Evolutionary conservation across 208 protist genomes (phyloP).

Genomic region (Vickermania ingenoplastis): DNA sequence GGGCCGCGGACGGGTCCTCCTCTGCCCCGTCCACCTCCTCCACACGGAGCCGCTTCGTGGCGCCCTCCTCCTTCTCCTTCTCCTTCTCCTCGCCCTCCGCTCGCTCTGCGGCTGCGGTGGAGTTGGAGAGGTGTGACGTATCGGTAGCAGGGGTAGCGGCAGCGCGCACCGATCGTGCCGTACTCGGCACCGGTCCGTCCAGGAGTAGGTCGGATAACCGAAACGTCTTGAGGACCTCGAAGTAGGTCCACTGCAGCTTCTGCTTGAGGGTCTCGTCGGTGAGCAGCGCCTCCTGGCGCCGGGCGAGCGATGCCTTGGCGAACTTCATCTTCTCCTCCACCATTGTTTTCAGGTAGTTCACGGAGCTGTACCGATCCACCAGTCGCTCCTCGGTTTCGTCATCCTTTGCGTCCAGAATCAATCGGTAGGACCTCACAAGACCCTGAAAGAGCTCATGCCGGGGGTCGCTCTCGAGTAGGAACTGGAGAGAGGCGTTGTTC

Average conservation of each 20-base stretch:
- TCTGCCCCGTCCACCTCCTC: neutral
- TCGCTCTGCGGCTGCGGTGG: neutral
- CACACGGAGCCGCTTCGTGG: neutral
- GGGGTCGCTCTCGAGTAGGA: conserved; percentile 65
- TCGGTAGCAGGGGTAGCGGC: neutral
- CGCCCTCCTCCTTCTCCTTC: neutral
- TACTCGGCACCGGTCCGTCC: conserved; percentile 57
- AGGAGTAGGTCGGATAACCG: conserved; percentile 55
- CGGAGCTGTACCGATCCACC: conserved; percentile 30
- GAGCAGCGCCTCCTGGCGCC: conserved; percentile 67
- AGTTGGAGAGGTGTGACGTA: no score
- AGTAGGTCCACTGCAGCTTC: conserved; percentile 70
- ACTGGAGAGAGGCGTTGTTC: conserved; percentile 62
- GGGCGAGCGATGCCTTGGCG: conserved; percentile 57
- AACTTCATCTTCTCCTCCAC: conserved; percentile 71
- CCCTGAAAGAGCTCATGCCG: conserved; percentile 59
- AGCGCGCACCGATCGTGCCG: conserved; percentile 17
- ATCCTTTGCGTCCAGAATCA: conserved; percentile 45
- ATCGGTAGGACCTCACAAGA: conserved; percentile 70
- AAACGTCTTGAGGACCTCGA: conserved; percentile 69
- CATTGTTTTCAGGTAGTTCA: conserved; percentile 46
- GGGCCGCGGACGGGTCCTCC: neutral
- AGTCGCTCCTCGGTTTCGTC: conserved; percentile 73
- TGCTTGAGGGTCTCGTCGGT: conserved; percentile 80
- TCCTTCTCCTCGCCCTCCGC: no score